These are phyloP conservation scores for Clavariopsis aquatica DNA, from an alignment of 495 filamentous ascomycete genomes.

Conservation along the genomic window DNA sequence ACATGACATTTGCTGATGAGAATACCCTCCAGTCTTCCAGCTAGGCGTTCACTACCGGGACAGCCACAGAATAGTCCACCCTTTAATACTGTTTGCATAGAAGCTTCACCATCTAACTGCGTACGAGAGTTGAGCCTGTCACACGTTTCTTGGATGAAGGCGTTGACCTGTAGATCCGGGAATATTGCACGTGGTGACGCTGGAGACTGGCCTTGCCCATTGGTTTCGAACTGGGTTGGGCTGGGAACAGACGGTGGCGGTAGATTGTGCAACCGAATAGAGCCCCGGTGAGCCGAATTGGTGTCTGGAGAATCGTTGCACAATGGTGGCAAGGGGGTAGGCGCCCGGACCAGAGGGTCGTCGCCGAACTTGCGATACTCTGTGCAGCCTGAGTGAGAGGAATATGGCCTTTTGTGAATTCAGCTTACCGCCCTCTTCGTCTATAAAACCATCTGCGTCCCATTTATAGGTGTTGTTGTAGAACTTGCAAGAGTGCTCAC, in stretches of 20 bases:
- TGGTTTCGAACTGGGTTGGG: too few species aligned
- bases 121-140: not conserved
- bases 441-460: conserved; percentile 14
- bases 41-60: not conserved
- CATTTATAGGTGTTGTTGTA: conserved; percentile 12
- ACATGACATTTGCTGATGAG: conserved; percentile 6
- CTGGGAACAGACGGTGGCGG: too few species aligned
- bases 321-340: not conserved
- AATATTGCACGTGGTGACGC: too few species aligned
- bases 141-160: not conserved
- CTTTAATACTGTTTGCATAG: not conserved
- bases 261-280: not conserved
- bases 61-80: conserved; percentile 1
- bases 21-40: conserved; percentile 9
- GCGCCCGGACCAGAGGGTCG: not conserved
- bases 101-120: not conserved
- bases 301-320: not conserved
- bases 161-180: too few species aligned
- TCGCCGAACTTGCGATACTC: conserved; percentile 7
- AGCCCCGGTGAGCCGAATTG: not conserved
- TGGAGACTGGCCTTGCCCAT: too few species aligned
- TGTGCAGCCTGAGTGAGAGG: not conserved
- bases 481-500: conserved; percentile 18
- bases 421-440: conserved; percentile 7
- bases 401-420: not conserved